Base-by-base conservation (phyloP, 2,329 filamentous ascomycete species). In the Penicillium griseofulvum region DNA sequence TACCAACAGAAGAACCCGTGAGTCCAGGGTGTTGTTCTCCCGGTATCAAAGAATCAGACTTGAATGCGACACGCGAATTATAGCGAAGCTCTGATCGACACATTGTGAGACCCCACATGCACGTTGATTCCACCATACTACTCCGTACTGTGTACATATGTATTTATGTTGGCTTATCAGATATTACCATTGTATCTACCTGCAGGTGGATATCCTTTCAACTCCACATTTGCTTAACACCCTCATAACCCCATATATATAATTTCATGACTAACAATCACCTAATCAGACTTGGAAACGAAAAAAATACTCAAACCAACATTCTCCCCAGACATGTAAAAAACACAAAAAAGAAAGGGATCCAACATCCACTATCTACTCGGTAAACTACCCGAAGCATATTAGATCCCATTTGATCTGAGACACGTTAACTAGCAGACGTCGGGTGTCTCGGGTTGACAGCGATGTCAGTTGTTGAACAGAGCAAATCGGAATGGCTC, bases 401-500 rank as follows among this genome's bases (percentile, higher is more conserved):
- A 14, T 37, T 16, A 39, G 26, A 34, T 29, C 39, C 31, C 36
- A 26, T 26, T 38, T 19, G 22, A 46, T 52, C 53, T 47, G 37
- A 52, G 43, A 55, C 43, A 55, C 31, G 59, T 46, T 37, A 52
- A 58, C 58, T 62, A 59, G 56, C 29, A 39, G 37, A 38, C 59
- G 50, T 53, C 61, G 57, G 48, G 42, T 41, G 59, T 60, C 57
- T 58, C 59, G 57, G 56, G 54, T 59, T 50, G 26, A 58, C 45
- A 46, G 42, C 38, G 12, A 33, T 49, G 58, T 50, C 54, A 57
- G 51, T 43, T 41, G 34, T 17, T 42, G 22, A 31, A 24, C 26
- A 59, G 54, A 55, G 51, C 63, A 65, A 65, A 65, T 65, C 63
- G 63, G 63, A 64, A 64, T 52, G 50, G 9, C 60, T 65, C 63